Evolutionary conservation across 108 stramenopile genomes (phyloP).

Genomic region (Mediolabrus comicus): DNA sequence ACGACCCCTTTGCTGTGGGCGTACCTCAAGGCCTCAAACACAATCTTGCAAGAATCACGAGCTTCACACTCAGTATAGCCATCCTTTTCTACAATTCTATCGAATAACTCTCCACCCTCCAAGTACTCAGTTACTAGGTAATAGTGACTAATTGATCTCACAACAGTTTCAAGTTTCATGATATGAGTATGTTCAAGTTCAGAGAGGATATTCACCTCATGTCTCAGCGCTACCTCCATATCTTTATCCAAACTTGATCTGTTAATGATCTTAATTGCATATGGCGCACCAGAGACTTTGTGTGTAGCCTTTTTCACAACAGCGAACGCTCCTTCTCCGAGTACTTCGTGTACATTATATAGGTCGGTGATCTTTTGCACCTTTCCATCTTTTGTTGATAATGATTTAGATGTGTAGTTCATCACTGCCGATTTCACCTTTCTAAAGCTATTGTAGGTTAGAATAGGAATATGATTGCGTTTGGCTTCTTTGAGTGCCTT

Average conservation of each 20-base stretch:
- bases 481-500: slow-evolving; percentile 5
- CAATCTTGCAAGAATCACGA: slow-evolving; percentile 77
- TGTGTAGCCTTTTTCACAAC: slow-evolving; percentile 60
- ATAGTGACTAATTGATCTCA: slow-evolving; percentile 58
- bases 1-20: slow-evolving; percentile 68
- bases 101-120: slow-evolving; percentile 89
- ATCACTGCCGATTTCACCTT: slow-evolving; percentile 56
- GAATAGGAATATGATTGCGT: slow-evolving; percentile 12
- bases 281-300: slow-evolving; percentile 39
- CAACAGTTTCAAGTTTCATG: slow-evolving; percentile 77
- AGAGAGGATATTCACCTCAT: slow-evolving; percentile 66
- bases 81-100: slow-evolving; percentile 91
- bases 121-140: slow-evolving; percentile 77
- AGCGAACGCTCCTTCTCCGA: slow-evolving; percentile 78
- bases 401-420: slow-evolving; percentile 17
- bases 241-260: slow-evolving; percentile 39
- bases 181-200: slow-evolving; percentile 79
- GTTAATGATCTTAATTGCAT: slow-evolving; percentile 69
- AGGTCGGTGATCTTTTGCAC: slow-evolving; percentile 38
- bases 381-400: slow-evolving; percentile 6
- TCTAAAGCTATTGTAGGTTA: slow-evolving; percentile 36
- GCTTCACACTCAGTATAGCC: slow-evolving; percentile 95
- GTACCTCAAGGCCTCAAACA: slow-evolving; percentile 89
- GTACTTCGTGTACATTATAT: slow-evolving; percentile 36
- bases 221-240: slow-evolving; percentile 36